Evolutionary conservation across 768 basidiomycete genomes (phyloP).

Genomic region (Clitopilus passeckerianus): DNA sequence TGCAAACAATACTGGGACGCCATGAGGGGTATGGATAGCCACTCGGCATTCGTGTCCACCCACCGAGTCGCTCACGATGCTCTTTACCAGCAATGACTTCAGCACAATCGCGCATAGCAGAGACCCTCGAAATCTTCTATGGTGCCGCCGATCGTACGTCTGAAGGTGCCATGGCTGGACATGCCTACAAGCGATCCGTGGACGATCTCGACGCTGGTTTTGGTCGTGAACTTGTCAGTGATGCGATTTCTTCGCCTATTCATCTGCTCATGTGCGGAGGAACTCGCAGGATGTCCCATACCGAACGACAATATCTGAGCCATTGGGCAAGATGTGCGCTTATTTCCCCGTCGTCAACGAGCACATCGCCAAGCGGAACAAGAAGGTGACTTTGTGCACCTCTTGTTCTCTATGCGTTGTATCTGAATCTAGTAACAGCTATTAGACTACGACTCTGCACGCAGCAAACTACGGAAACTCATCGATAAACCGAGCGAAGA

Average conservation of each 20-base stretch:
- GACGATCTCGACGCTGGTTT: conserved; percentile 89
- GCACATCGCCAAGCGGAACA: conserved; percentile 90
- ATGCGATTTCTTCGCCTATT: neutral
- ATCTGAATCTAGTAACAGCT: conserved; percentile 43
- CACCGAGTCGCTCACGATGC: neutral
- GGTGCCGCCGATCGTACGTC: conserved; percentile 76
- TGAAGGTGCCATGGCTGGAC: conserved; percentile 94
- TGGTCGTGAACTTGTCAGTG: conserved; percentile 77
- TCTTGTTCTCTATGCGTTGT: neutral
- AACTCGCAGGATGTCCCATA: conserved; percentile 79
- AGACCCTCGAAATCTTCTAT: conserved; percentile 93
- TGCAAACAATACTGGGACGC: conserved; percentile 93
- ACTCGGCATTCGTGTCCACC: conserved; percentile 13
- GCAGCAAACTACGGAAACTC: conserved; percentile 85
- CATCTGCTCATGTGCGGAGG: neutral
- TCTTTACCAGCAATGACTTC: conserved; percentile 77
- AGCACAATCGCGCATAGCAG: conserved; percentile 89
- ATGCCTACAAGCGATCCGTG: conserved; percentile 93
- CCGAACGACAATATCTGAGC: conserved; percentile 92
- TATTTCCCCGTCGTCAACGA: conserved; percentile 94
- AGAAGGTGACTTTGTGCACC: conserved; percentile 61
- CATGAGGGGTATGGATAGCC: conserved; percentile 65
- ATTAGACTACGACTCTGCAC: conserved; percentile 91
- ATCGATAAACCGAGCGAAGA: conserved; percentile 94
- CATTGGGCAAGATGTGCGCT: conserved; percentile 93